These are phyloP conservation scores for Fusarium sp. DNA, from an alignment of 2,329 filamentous ascomycete genomes.

Conservation along the genomic window DNA sequence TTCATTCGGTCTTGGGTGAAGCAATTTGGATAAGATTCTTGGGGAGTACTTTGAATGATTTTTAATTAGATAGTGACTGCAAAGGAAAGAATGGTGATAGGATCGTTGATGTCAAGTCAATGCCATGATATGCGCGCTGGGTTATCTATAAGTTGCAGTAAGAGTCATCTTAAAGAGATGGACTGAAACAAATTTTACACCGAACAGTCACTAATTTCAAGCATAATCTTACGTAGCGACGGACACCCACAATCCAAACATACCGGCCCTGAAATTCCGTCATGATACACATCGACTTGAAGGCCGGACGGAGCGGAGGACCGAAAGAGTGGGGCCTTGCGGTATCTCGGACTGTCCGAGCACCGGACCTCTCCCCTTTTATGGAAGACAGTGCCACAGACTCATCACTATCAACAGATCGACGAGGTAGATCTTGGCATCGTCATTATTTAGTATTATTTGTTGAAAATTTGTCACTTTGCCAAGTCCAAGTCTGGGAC, in stretches of 20 bases:
- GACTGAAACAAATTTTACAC: background rate
- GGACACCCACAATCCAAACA: background rate
- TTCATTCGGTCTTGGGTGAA: background rate
- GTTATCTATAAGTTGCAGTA: background rate
- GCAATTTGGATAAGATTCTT: rapidly evolving
- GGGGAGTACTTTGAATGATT: rapidly evolving
- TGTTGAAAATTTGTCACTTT: background rate
- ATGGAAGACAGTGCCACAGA: background rate
- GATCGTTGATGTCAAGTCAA: background rate
- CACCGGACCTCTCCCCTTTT: background rate
- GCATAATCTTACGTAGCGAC: background rate
- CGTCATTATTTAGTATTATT: rapidly evolving
- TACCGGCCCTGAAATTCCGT: background rate
- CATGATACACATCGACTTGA: background rate
- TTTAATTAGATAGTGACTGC: rapidly evolving
- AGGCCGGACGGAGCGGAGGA: background rate
- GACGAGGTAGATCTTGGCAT: background rate
- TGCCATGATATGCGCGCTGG: no score
- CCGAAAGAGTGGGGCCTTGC: background rate
- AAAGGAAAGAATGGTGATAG: no score
- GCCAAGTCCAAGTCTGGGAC: background rate
- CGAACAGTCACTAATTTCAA: background rate
- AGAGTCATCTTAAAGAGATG: background rate
- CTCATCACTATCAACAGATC: background rate
- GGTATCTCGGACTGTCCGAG: conserved; percentile 19